Evolutionary conservation across 2,329 filamentous ascomycete species (phyloP), one percentile per base, ranked within the genome.

Genomic region (Diplodia seriata): DNA sequence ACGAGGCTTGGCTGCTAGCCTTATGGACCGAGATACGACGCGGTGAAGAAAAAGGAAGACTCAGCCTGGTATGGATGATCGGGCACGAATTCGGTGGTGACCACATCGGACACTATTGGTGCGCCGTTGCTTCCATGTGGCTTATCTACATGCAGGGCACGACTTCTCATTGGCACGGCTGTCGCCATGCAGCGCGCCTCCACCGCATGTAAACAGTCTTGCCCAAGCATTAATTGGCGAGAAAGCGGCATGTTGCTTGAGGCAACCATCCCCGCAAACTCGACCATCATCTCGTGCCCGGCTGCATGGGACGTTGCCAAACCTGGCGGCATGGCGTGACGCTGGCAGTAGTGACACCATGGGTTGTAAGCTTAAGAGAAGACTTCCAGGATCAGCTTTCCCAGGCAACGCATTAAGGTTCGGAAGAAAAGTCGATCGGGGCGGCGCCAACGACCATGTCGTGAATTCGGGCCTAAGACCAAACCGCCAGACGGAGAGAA

Each of bases 1-100:
- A 61, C 57, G 57, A 20, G 57, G 26, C 57, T 61, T 61, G 57
- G 57, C 57, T 49, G 57, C 57, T 36, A 61, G 57, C 57, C 57
- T 61, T 61, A 61, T 40, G 33, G 23, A 7, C 56, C 56, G 14
- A 40, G 29, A 61, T 26, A 61, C 56, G 56, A 47, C 56, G 23
- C 36, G 36, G 38, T 47, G 38, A 59, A 59, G 56, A 59, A 47
- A 59, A 47, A 59, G 23, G 38, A 59, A 29, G 20, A n/a, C 31
- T 31, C 31, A 50, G 40, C 47, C 29, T 20, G 26, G 23, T 33
- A 3, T 3, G 2, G 23, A 26, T 26, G 2, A 12, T 18, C 57
- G 9, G 36, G n/a, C 20, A 18, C 11, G 55, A 26, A 43, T 23
- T 3, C 23, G 23, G 23, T 33, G 20, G 29, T 26, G 12, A 20